These are phyloP conservation scores for Phytophthora agathidicida DNA, from an alignment of 352 stramenopile species.

Conservation along the genomic window DNA sequence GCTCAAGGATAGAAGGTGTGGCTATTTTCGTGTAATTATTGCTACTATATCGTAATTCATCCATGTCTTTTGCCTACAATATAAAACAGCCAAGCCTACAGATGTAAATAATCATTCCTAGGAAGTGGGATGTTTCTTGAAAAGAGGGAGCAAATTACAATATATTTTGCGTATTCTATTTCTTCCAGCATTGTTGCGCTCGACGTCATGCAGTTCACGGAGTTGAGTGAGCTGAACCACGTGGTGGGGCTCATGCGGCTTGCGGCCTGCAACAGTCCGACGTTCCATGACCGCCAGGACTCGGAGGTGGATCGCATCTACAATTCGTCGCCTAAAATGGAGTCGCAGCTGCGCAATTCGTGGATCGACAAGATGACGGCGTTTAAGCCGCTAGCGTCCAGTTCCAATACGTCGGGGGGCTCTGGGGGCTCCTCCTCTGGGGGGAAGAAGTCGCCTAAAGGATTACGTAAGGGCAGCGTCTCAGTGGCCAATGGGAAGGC, in stretches of 20 bases:
- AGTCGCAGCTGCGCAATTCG: constrained; percentile 85
- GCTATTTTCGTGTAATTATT: no score
- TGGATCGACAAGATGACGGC: constrained; percentile 89
- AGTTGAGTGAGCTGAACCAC: constrained; percentile 88
- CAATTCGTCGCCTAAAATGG: constrained; percentile 90
- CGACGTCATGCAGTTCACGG: constrained; percentile 87
- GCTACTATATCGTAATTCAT: no score
- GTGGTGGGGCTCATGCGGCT: constrained; percentile 85
- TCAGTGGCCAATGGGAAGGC: constrained; percentile 11
- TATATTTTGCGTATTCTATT: neutral
- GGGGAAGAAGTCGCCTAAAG: constrained; percentile 58
- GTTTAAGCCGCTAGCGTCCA: constrained; percentile 59
- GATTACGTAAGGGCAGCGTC: constrained; percentile 32
- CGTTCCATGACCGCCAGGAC: constrained; percentile 90
- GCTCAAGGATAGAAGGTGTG: no score
- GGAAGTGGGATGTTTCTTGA: neutral
- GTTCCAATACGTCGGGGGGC: no score
- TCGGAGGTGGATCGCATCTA: constrained; percentile 91
- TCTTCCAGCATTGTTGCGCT: neutral
- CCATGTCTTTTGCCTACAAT: no score
- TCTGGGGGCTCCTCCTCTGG: constrained; percentile 9
- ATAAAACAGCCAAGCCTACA: no score
- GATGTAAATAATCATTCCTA: no score
- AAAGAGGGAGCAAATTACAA: neutral
- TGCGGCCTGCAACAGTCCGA: constrained; percentile 83